Evolutionary conservation across 2,329 filamentous ascomycete genomes (phyloP), one percentile per base, ranked within the genome.

Genomic region (Apiospora hydei): DNA sequence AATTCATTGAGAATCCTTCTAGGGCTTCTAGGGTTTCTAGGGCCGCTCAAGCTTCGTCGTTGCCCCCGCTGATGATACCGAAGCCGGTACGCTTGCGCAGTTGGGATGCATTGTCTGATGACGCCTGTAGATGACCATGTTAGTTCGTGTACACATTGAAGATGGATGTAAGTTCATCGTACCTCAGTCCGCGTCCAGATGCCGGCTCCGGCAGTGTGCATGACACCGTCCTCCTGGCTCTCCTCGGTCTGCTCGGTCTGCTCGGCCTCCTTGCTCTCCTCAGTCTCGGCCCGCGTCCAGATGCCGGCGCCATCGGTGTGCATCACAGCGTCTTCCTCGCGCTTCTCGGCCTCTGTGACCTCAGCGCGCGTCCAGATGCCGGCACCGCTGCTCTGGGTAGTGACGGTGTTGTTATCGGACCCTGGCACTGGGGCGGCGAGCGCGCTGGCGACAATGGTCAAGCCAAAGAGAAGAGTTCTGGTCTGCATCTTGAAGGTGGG

Each of bases 31-130:
- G 44, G 26, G n/a, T 6, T 61, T 34, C 16, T 49, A n/a, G 47
- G 47, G 14, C 7, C 16, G 13, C 30, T 70, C 34, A 72, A 8
- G 71, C 71, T 0, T 72, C 71, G 16, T 72, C 71, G 67, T 38
- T 67, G n/a, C 70, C 70, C 1, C 38, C 30, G 67, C 43, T 72
- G 71, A 72, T 57, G 44, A 72, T 69, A 11, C 71, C 71, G 46
- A 34, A 69, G 51, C 71, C 71, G 24, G 71, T 72, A 5, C 71
- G 41, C 26, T 69, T 71, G 24, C 6, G 18, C 3, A 41, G 2
- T 26, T 21, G 30, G 5, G 53, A 13, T 11, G 24, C 51, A 4
- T 11, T 34, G 14, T 57, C 57, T 11, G 38, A 26, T 3, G 43
- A 13, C 6, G 24, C 38, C 38, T 49, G 43, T 21, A 30, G 3